Evolutionary conservation across 2,329 filamentous ascomycete genomes (phyloP).

Genomic region (Rhynchosporium graminicola): DNA sequence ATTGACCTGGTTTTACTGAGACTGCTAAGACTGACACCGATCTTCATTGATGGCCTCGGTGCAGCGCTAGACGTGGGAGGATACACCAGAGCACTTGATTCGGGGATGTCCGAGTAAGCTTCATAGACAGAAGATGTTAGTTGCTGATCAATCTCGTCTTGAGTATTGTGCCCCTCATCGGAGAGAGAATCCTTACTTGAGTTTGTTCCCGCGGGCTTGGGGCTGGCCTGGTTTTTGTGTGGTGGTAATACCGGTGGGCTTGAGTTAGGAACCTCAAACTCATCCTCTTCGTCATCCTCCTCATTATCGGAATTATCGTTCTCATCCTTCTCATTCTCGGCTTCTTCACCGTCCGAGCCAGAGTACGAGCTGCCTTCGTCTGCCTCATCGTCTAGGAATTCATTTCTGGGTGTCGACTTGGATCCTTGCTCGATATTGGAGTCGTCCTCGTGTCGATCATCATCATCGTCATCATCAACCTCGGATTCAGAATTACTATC

Average conservation of each 20-base stretch:
- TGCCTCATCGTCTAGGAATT: slow-evolving; percentile 1
- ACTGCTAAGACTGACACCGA: slow-evolving; percentile 32
- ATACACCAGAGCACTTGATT: slow-evolving; percentile 18
- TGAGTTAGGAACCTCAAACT: slow-evolving; percentile 24
- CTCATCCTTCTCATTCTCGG: background rate
- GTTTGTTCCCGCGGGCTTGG: slow-evolving; percentile 13
- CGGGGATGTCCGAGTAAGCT: slow-evolving; percentile 22
- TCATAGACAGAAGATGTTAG: slow-evolving; percentile 38
- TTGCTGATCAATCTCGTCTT: slow-evolving; percentile 37
- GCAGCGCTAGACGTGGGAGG: slow-evolving; percentile 24
- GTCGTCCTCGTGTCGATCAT: slow-evolving; percentile 8
- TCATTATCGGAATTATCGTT: slow-evolving; percentile 17
- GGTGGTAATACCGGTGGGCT: slow-evolving; percentile 24
- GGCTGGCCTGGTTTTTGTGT: slow-evolving; percentile 18
- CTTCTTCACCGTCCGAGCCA: slow-evolving; percentile 14
- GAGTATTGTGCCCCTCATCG: slow-evolving; percentile 29
- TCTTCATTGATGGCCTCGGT: slow-evolving; percentile 26
- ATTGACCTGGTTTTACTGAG: slow-evolving; percentile 24
- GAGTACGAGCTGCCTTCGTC: background rate
- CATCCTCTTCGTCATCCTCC: slow-evolving; percentile 18
- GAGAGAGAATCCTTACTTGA: slow-evolving; percentile 30
- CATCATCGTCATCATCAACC: slow-evolving; percentile 13
- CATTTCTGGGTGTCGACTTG: background rate
- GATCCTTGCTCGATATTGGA: background rate
- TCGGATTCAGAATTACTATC: slow-evolving; percentile 16